Percentiles rank a stretch among this genome's conserved stretches.
Conservation (phyloP, 2,329 filamentous ascomycete species). For the Herpomyces periplanetae region DNA sequence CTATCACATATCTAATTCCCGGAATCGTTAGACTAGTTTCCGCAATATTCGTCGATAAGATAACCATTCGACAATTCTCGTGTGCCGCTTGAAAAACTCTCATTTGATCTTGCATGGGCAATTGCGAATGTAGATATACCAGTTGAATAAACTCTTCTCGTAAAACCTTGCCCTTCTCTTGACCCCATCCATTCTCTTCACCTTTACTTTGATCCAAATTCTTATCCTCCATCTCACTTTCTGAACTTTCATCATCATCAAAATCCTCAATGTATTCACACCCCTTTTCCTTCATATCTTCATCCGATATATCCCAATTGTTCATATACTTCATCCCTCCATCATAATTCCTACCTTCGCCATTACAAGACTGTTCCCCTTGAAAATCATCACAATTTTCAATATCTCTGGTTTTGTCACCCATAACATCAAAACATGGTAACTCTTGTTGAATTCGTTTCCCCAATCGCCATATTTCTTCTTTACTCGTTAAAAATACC, state of each 20-base stretch:
- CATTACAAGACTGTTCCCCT: too few species aligned
- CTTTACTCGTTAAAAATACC: slow-evolving; percentile 71
- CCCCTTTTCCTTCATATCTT: slow-evolving; percentile 9
- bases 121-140: slow-evolving; percentile 63
- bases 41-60: slow-evolving; percentile 78
- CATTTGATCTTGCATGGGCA: slow-evolving; percentile 64
- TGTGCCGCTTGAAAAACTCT: slow-evolving; percentile 55
- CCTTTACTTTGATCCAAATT: slow-evolving; percentile 18
- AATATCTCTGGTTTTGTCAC: too few species aligned
- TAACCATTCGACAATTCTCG: slow-evolving; percentile 41
- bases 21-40: slow-evolving; percentile 92
- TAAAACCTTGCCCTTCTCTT: too few species aligned
- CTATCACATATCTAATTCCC: slow-evolving; percentile 75
- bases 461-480: slow-evolving; percentile 51
- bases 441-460: slow-evolving; percentile 33
- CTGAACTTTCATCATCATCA: slow-evolving; percentile 16
- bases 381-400: too few species aligned
- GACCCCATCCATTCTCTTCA: slow-evolving; percentile 18
- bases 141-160: too few species aligned
- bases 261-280: slow-evolving; percentile 14
- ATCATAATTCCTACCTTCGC: too few species aligned
- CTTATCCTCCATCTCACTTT: slow-evolving; percentile 11
- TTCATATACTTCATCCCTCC: slow-evolving; percentile 58
- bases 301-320: slow-evolving; percentile 7
- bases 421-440: slow-evolving; percentile 11